phyloP scores from a whole-genome alignment of 208 protist species.

The Trypanosoma lewisi region DNA sequence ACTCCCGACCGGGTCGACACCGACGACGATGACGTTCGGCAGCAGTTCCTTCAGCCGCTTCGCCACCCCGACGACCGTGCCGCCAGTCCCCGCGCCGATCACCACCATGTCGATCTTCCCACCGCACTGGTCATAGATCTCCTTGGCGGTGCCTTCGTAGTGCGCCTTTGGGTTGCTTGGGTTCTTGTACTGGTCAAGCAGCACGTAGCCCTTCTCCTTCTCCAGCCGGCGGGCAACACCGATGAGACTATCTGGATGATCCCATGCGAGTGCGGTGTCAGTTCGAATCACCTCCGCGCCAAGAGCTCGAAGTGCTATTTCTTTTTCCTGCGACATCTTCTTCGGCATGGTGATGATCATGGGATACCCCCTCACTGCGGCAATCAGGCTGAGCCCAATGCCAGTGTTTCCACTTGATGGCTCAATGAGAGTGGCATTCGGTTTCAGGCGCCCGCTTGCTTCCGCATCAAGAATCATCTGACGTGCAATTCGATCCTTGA shows the following conservation, averaged over 20 bases:
- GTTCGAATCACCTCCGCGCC: conserved; percentile 96
- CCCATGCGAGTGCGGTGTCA: conserved; percentile 93
- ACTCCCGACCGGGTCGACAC: conserved; percentile 95
- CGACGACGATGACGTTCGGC: conserved; percentile 89
- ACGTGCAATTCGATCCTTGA: conserved; percentile 97
- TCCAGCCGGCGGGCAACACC: conserved; percentile 91
- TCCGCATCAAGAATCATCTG: conserved; percentile 97
- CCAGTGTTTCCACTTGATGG: conserved; percentile 96
- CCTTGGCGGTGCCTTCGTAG: conserved; percentile 94
- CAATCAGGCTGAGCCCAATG: conserved; percentile 95
- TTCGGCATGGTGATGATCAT: conserved; percentile 98
- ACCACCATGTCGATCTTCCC: conserved; percentile 97
- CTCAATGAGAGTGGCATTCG: conserved; percentile 95
- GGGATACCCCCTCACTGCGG: conserved; percentile 93
- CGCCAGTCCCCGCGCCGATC: conserved; percentile 94
- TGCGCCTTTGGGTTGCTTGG: conserved; percentile 94
- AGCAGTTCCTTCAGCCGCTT: conserved; percentile 75
- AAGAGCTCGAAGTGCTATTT: conserved; percentile 86
- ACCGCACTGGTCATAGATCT: conserved; percentile 94
- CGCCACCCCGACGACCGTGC: conserved; percentile 96
- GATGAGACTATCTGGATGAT: conserved; percentile 96
- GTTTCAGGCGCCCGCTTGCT: conserved; percentile 87
- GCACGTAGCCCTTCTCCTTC: conserved; percentile 93
- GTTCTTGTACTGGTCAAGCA: conserved; percentile 97
- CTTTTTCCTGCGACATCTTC: conserved; percentile 98